A percentile compares a stretch with the other conserved stretches of the same genome.
These are phyloP conservation scores for Lichtheimia hyalospora DNA, from an alignment of 371 early-diverging fungal species.

Conservation along the genomic window DNA sequence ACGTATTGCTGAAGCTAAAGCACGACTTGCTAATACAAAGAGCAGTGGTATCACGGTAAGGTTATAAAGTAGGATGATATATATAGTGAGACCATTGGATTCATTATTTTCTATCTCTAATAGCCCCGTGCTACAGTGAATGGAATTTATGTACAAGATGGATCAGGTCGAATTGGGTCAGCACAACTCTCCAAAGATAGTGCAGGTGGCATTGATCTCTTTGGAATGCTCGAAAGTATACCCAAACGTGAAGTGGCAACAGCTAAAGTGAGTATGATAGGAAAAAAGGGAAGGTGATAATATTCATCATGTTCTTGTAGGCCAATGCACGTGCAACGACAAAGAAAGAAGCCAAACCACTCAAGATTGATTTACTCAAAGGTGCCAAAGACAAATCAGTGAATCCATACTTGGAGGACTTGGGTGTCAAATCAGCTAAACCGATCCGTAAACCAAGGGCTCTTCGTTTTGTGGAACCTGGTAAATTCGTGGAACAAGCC, in stretches of 20 bases:
- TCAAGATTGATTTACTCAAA: conserved; percentile 29
- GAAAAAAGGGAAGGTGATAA: not conserved
- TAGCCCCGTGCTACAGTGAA: conserved; percentile 12
- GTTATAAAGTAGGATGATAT: not conserved
- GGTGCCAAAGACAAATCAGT: conserved; percentile 63
- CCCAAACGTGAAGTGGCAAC: conserved; percentile 54
- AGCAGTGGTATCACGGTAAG: conserved; percentile 9
- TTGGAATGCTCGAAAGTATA: conserved; percentile 53
- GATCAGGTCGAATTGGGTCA: conserved; percentile 1
- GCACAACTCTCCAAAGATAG: conserved; percentile 6
- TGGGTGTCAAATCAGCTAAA: conserved; percentile 52
- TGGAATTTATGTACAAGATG: conserved; percentile 8
- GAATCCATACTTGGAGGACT: conserved; percentile 88
- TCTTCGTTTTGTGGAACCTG: conserved; percentile 80
- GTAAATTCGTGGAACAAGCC: conserved; percentile 80
- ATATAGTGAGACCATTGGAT: not conserved
- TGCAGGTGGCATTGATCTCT: conserved; percentile 45
- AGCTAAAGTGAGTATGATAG: conserved; percentile 35
- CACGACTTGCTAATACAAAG: conserved; percentile 18
- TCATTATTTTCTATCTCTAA: not conserved
- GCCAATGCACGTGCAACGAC: conserved; percentile 41
- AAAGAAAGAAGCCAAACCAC: conserved; percentile 46
- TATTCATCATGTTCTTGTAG: conserved; percentile 20
- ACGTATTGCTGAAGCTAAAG: conserved; percentile 54
- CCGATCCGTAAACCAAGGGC: conserved; percentile 53